Percentiles rank a stretch among this genome's conserved stretches.
phyloP scores from a whole-genome alignment of 805 yeast species.

The Kregervanrija fluxuum region DNA sequence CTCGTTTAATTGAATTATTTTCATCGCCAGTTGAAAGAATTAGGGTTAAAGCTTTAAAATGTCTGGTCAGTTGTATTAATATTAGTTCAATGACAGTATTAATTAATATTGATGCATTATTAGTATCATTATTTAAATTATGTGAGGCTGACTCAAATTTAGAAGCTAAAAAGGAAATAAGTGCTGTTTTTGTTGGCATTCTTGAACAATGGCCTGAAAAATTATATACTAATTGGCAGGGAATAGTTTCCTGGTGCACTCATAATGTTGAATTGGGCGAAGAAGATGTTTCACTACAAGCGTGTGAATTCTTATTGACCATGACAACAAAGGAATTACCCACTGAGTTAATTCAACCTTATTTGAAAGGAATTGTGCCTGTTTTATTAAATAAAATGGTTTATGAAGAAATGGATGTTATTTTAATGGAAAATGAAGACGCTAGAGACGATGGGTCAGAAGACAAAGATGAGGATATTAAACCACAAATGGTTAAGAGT shows the following conservation, averaged over 20 bases:
- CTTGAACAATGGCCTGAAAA: slow-evolving; percentile 77
- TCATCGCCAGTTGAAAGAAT: slow-evolving; percentile 37
- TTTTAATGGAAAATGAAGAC: slow-evolving; percentile 56
- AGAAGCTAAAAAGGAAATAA: slow-evolving; percentile 63
- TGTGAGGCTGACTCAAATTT: slow-evolving; percentile 53
- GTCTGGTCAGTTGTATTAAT: slow-evolving; percentile 71
- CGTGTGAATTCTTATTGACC: slow-evolving; percentile 83
- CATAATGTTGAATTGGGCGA: slow-evolving; percentile 64
- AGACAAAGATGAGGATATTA: slow-evolving; percentile 82
- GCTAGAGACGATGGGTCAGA: slow-evolving; percentile 70
- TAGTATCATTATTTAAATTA: slow-evolving; percentile 56
- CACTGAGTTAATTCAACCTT: slow-evolving; percentile 47
- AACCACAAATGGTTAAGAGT: slow-evolving; percentile 69
- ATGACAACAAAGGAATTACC: slow-evolving; percentile 60
- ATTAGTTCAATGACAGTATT: slow-evolving; percentile 60
- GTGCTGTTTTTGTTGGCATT: slow-evolving; percentile 65
- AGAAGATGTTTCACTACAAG: slow-evolving; percentile 80
- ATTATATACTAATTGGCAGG: slow-evolving; percentile 69
- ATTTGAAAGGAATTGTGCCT: slow-evolving; percentile 64
- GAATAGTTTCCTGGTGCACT: slow-evolving; percentile 77
- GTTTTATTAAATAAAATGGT: slow-evolving; percentile 76
- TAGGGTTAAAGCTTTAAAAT: slow-evolving; percentile 55
- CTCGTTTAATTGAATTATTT: slow-evolving; percentile 52
- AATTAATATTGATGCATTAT: slow-evolving; percentile 57
- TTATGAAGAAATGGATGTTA: slow-evolving; percentile 74